Evolutionary conservation across 169 alveolate species (phyloP), one percentile per base, ranked within the genome.

Genomic region (Plasmodium reichenowi): DNA sequence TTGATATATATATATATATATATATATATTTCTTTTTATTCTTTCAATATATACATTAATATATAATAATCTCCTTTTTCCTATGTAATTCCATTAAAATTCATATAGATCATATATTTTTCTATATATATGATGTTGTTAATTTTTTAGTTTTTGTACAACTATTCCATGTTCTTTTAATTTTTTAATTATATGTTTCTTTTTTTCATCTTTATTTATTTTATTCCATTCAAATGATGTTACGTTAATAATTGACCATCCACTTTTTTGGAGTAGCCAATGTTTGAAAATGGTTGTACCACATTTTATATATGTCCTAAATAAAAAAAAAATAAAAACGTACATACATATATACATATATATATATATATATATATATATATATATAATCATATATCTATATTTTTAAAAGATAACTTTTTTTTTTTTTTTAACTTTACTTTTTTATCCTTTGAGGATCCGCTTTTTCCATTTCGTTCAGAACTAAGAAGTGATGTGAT

Each of bases 231-330:
- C 70, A 43, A 60, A 64, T n/a, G 71, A 72, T 24, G 72, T 50
- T 22, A 86, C 62, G 38, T 72, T 29, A 54, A 86, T 86, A 48
- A 86, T 43, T 45, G 43, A 45, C 92, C 92, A 86, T 2, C 87
- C 92, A 38, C 43, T 72, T 15, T 67, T 64, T 29, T 63, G 56
- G 38, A 86, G 74, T 17, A 86, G 66, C 48, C 54, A 72, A 48
- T 26, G 71, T 29, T 86, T 86, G 72, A 86, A 86, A 56, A 71
- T 29, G 12, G 92, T 86, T 12, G 92, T 86, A 48, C 92, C 92
- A 86, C 92, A 86, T 45, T n/a, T 22, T 20, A 73, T 50, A 43
- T 86, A 86, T 29, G 59, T 17, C 92, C 92, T 86, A 73, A 64
- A 47, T 15, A 47, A 20, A 38, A 66, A 60, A 71, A 48, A 43